Conservation (phyloP, 2,329 filamentous ascomycete species). For the Exophiala alcalophila region DNA sequence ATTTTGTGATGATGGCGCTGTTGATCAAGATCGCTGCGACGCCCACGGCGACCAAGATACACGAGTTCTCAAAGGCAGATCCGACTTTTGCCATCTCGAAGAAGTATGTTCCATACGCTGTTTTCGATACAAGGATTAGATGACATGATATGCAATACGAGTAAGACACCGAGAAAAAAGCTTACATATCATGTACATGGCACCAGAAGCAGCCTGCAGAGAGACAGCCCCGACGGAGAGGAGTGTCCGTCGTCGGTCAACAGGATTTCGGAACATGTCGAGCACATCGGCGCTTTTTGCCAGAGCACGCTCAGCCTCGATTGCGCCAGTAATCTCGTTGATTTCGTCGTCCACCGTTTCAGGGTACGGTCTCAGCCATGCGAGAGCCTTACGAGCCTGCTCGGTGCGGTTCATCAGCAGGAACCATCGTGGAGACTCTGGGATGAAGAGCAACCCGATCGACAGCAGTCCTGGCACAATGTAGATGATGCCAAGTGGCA, state of each 20-base stretch:
- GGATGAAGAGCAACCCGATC: slow-evolving; percentile 35
- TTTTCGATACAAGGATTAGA: slow-evolving; percentile 11
- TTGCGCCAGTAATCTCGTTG: slow-evolving; percentile 37
- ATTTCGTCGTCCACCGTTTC: slow-evolving; percentile 36
- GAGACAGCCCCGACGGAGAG: slow-evolving; percentile 50
- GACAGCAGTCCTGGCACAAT: slow-evolving; percentile 33
- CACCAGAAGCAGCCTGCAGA: slow-evolving; percentile 53
- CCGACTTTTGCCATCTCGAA: slow-evolving; percentile 58
- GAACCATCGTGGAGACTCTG: slow-evolving; percentile 37
- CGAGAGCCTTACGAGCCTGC: slow-evolving; percentile 36
- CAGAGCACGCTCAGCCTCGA: slow-evolving; percentile 37
- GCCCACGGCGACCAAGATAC: slow-evolving; percentile 54
- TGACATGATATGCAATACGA: background rate
- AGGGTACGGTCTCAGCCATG: slow-evolving; percentile 38
- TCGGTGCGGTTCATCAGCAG: slow-evolving; percentile 33
- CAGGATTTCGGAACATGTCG: slow-evolving; percentile 52
- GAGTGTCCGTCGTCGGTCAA: slow-evolving; percentile 52
- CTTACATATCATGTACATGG: slow-evolving; percentile 57
- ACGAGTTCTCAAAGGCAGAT: slow-evolving; percentile 56
- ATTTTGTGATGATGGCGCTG: slow-evolving; percentile 51
- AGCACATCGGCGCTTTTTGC: slow-evolving; percentile 40
- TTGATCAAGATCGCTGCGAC: slow-evolving; percentile 57
- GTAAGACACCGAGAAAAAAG: background rate
- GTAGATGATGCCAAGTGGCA: slow-evolving; percentile 37
- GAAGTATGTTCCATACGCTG: slow-evolving; percentile 58